Percentiles rank a stretch among this genome's conserved stretches.
Evolutionary conservation across 2,329 filamentous ascomycete genomes (phyloP).

Genomic region (Ophiocordyceps camponoti-rufipedis): DNA sequence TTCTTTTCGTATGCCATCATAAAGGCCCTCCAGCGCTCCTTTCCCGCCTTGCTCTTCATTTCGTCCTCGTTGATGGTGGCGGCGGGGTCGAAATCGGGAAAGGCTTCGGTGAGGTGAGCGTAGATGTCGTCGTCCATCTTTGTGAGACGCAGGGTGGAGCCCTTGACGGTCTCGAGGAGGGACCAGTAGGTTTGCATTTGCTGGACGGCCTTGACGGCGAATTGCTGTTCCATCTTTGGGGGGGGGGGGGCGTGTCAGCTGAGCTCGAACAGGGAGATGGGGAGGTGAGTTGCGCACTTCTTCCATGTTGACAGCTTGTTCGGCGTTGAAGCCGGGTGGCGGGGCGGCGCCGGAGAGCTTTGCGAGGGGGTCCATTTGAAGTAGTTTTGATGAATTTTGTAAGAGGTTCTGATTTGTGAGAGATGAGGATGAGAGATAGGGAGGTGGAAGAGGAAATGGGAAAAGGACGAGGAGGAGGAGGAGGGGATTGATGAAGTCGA

Average conservation of each 20-base stretch:
- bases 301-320: conserved; percentile 35
- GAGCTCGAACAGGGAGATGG: not conserved
- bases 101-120: conserved; percentile 70
- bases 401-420: no score
- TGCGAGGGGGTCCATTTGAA: conserved; percentile 19
- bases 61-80: conserved; percentile 71
- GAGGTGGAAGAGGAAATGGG: no score
- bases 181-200: conserved; percentile 96
- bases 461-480: no score
- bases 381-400: not conserved
- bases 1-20: conserved; percentile 87
- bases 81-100: conserved; percentile 81
- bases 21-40: conserved; percentile 89
- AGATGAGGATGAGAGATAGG: no score
- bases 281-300: conserved; percentile 22
- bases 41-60: conserved; percentile 95
- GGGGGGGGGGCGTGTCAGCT: not conserved
- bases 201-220: conserved; percentile 92
- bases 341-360: conserved; percentile 17
- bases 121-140: conserved; percentile 92
- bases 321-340: conserved; percentile 40
- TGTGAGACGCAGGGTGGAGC: conserved; percentile 77
- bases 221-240: conserved; percentile 88
- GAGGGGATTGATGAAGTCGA: no score
- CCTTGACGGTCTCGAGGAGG: conserved; percentile 78